Conservation (phyloP, 2,329 filamentous ascomycete genomes). For the Penicillium freii region DNA sequence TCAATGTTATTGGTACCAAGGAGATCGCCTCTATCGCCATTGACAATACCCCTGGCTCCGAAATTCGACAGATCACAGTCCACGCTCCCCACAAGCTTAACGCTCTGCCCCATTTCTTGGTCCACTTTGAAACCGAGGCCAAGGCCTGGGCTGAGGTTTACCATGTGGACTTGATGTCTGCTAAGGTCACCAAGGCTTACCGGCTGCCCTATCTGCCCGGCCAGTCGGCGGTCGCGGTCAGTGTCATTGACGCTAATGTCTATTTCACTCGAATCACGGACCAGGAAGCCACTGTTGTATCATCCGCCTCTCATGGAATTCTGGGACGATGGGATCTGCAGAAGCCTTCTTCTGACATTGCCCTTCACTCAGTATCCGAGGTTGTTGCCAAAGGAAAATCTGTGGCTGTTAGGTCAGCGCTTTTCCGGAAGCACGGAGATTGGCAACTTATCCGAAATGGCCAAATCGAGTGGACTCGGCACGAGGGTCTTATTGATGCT, state of each 20-base stretch:
- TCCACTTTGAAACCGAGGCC: conserved; percentile 69
- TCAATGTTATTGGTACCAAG: conserved; percentile 47
- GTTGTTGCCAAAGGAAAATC: conserved; percentile 70
- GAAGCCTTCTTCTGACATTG: conserved; percentile 44
- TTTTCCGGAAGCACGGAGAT: conserved; percentile 64
- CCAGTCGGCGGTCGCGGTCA: conserved; percentile 73
- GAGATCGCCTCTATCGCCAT: conserved; percentile 40
- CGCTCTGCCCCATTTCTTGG: conserved; percentile 76
- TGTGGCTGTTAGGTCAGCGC: conserved; percentile 75
- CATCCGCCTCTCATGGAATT: conserved; percentile 72
- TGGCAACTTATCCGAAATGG: conserved; percentile 86
- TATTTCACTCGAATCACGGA: conserved; percentile 83
- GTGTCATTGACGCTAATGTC: conserved; percentile 73
- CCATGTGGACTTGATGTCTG: conserved; percentile 71
- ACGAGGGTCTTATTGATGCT: conserved; percentile 78
- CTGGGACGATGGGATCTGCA: conserved; percentile 71
- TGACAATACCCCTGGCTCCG: conserved; percentile 41
- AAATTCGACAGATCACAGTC: conserved; percentile 59
- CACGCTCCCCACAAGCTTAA: conserved; percentile 72
- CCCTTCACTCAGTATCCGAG: conserved; percentile 73
- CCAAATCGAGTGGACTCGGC: conserved; percentile 72
- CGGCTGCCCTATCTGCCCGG: conserved; percentile 70
- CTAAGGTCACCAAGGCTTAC: conserved; percentile 72
- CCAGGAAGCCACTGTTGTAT: conserved; percentile 70
- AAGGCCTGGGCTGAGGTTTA: conserved; percentile 83